Evolutionary conservation across 768 basidiomycete species (phyloP).

Genomic region (Amanita phalloides): DNA sequence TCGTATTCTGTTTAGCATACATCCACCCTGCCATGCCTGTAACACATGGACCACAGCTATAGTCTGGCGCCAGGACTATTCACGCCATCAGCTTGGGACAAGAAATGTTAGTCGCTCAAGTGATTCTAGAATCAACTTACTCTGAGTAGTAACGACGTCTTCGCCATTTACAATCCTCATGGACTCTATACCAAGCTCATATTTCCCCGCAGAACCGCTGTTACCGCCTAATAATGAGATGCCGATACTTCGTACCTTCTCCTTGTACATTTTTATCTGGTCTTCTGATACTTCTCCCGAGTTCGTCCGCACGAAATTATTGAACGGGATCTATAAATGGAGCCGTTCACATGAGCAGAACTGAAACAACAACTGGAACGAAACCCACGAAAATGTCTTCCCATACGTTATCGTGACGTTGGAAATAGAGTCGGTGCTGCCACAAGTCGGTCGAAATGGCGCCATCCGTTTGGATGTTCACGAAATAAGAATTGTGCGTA

Average conservation of each 20-base stretch:
- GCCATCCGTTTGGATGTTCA: conserved; percentile 88
- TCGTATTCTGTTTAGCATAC: neutral
- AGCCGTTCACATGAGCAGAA: too few relatives aligned
- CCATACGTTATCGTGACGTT: conserved; percentile 56
- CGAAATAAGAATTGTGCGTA: conserved; percentile 79
- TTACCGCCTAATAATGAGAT: conserved; percentile 85
- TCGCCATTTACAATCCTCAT: conserved; percentile 77
- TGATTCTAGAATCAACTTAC: neutral
- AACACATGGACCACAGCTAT: neutral
- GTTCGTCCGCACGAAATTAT: conserved; percentile 65
- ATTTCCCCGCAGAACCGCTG: conserved; percentile 59
- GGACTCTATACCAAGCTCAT: conserved; percentile 75
- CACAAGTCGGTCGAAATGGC: conserved; percentile 78
- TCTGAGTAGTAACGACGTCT: conserved; percentile 28
- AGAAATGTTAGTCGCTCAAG: neutral
- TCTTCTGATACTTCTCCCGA: conserved; percentile 57
- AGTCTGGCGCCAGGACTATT: neutral
- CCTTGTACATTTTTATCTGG: conserved; percentile 67
- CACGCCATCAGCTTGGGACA: neutral
- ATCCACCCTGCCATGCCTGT: neutral
- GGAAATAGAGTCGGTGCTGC: conserved; percentile 87
- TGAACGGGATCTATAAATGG: conserved; percentile 62
- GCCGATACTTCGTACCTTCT: conserved; percentile 71
- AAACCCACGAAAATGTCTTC: conserved; percentile 68
- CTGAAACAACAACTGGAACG: neutral